Conservation (phyloP, 2,329 filamentous ascomycete genomes). For the Spiromastix sp. region DNA sequence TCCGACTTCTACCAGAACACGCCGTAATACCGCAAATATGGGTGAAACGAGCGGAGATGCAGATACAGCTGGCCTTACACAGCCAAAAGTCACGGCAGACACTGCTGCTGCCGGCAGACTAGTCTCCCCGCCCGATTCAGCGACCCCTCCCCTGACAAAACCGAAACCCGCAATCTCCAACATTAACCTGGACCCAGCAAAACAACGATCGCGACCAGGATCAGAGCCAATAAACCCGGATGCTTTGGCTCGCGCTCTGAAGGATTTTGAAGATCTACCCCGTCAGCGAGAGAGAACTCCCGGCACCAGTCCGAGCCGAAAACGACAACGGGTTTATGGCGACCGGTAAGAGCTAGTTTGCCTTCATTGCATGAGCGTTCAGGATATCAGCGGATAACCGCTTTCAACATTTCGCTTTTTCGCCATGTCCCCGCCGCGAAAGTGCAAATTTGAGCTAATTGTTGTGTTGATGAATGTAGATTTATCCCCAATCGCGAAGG, state of each 20-base stretch:
- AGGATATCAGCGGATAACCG: neutral
- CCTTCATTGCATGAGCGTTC: neutral
- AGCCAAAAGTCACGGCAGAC: slow-evolving; percentile 1
- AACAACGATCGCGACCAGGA: slow-evolving; percentile 19
- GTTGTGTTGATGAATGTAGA: too few relatives aligned
- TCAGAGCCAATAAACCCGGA: slow-evolving; percentile 49
- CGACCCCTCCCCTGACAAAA: slow-evolving; percentile 48
- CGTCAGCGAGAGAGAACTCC: slow-evolving; percentile 51
- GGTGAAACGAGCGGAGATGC: slow-evolving; percentile 5
- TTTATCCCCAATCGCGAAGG: slow-evolving; percentile 93
- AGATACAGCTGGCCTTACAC: neutral
- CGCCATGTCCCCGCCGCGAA: too few relatives aligned
- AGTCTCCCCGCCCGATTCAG: slow-evolving; percentile 46
- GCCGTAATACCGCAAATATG: slow-evolving; percentile 3
- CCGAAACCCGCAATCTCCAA: slow-evolving; percentile 25
- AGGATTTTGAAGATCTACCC: slow-evolving; percentile 51
- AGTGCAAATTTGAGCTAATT: too few relatives aligned
- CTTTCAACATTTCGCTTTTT: too few relatives aligned
- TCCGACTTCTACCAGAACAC: neutral
- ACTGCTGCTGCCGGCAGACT: slow-evolving; percentile 21
- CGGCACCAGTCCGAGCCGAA: slow-evolving; percentile 55
- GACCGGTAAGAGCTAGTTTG: slow-evolving; percentile 40
- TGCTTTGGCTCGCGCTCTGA: slow-evolving; percentile 50
- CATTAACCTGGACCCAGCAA: slow-evolving; percentile 12
- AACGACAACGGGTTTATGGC: slow-evolving; percentile 57